Conservation (phyloP, 202 grass and related monocot species). For the Setaria italica region DNA sequence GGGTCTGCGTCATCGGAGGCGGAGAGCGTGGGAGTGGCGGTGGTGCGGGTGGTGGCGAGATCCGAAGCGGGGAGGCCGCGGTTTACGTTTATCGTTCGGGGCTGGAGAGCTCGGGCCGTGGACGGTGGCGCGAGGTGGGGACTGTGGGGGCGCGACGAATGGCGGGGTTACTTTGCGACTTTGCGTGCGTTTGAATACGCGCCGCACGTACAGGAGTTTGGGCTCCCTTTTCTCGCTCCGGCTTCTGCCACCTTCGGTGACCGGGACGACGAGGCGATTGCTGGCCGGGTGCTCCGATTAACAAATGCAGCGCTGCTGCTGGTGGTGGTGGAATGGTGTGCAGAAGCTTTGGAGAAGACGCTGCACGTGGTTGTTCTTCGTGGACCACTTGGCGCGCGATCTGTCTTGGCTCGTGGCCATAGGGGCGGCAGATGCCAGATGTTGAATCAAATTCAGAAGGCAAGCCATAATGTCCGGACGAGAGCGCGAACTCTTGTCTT, state of each 20-base stretch:
- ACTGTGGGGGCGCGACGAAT: constrained; percentile 24
- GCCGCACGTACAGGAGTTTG: constrained; percentile 5
- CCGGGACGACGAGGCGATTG: neutral
- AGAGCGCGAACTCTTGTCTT: no score
- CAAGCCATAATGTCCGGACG: no score
- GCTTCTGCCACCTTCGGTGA: neutral
- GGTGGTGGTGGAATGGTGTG: neutral
- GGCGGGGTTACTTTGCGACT: constrained; percentile 36
- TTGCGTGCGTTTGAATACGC: constrained; percentile 38
- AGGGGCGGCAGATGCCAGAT: no score
- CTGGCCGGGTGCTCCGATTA: neutral
- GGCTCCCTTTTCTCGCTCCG: neutral
- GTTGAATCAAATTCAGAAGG: no score
- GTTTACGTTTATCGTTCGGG: constrained; percentile 22
- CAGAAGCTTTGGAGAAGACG: neutral
- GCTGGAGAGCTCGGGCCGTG: neutral
- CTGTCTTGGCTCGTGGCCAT: neutral
- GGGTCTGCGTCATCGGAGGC: constrained; percentile 52
- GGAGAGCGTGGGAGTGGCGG: neutral
- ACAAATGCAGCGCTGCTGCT: neutral
- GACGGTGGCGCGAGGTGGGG: constrained; percentile 13
- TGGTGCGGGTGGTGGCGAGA: constrained; percentile 40
- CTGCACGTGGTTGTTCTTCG: neutral
- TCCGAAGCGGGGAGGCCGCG: constrained; percentile 49
- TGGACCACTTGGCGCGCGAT: neutral